Conservation (phyloP, 306 rosid species). For the Alnus glutinosa region DNA sequence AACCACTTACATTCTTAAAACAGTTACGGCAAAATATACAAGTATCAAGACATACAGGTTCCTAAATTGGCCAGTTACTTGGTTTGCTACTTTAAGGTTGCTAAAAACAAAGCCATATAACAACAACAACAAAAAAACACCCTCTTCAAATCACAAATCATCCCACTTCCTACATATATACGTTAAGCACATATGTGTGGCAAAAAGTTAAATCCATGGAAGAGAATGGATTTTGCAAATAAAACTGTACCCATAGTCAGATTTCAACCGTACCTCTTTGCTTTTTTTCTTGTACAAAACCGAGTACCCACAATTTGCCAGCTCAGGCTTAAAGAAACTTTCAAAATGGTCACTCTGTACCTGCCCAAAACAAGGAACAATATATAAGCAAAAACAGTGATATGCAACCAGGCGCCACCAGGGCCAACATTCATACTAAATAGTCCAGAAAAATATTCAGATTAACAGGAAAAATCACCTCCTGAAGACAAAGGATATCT, state of each 20-base stretch:
- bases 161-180: background rate
- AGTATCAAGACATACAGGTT: background rate
- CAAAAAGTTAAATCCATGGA: background rate
- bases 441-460: background rate
- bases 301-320: conserved; percentile 34
- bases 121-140: background rate
- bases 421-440: background rate
- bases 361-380: conserved; percentile 23
- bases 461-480: conserved; percentile 27
- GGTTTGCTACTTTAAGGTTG: background rate
- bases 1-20: background rate
- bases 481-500: conserved; percentile 48
- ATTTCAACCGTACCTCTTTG: conserved; percentile 13
- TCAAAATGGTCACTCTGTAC: conserved; percentile 38
- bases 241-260: background rate
- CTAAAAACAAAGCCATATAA: background rate
- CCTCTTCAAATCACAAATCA: background rate
- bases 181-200: background rate
- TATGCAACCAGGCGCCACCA: background rate
- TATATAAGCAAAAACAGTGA: background rate
- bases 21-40: background rate
- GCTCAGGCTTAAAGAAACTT: conserved; percentile 34
- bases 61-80: background rate
- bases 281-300: conserved; percentile 32
- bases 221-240: conserved; percentile 1